A percentile compares a stretch with the other conserved stretches of the same genome.
phyloP scores from a whole-genome alignment of 164 flowering plant genomes.

The Aristolochia contorta region DNA sequence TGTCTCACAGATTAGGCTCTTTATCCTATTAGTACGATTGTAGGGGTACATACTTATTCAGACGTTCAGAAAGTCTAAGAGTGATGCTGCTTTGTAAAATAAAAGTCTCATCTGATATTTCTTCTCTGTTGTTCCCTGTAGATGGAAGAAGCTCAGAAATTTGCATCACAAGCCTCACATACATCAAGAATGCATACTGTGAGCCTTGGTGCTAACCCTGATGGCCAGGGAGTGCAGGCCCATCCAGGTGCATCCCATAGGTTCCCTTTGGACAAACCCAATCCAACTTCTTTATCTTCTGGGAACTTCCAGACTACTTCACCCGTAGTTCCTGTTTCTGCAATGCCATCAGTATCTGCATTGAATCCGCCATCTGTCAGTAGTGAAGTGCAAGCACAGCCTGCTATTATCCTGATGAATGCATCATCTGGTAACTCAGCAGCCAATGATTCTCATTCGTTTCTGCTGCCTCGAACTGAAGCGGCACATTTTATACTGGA shows the following conservation, averaged over 20 bases:
- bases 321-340: slow-evolving; percentile 30
- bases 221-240: slow-evolving; percentile 23
- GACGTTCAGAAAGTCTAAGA: too few species aligned
- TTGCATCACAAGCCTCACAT: slow-evolving; percentile 33
- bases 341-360: slow-evolving; percentile 25
- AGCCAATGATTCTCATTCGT: slow-evolving; percentile 31
- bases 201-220: slow-evolving; percentile 26
- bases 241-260: slow-evolving; percentile 23
- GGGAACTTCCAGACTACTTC: slow-evolving; percentile 30
- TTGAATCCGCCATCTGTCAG: slow-evolving; percentile 30
- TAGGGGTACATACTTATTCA: too few species aligned
- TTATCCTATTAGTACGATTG: too few species aligned
- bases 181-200: slow-evolving; percentile 31
- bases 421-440: slow-evolving; percentile 24
- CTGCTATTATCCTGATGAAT: slow-evolving; percentile 19
- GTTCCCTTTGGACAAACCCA: slow-evolving; percentile 30
- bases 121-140: slow-evolving; percentile 12
- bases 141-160: slow-evolving; percentile 76
- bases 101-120: background rate
- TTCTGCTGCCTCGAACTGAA: slow-evolving; percentile 32
- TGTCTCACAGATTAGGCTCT: too few species aligned
- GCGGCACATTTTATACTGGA: slow-evolving; percentile 35
- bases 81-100: background rate
- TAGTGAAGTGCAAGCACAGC: slow-evolving; percentile 24
- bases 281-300: slow-evolving; percentile 21